A percentile compares a stretch with the other conserved stretches of the same genome.
Conservation (phyloP, 148 eudicot species). For the Rhododendron griersonianum region DNA sequence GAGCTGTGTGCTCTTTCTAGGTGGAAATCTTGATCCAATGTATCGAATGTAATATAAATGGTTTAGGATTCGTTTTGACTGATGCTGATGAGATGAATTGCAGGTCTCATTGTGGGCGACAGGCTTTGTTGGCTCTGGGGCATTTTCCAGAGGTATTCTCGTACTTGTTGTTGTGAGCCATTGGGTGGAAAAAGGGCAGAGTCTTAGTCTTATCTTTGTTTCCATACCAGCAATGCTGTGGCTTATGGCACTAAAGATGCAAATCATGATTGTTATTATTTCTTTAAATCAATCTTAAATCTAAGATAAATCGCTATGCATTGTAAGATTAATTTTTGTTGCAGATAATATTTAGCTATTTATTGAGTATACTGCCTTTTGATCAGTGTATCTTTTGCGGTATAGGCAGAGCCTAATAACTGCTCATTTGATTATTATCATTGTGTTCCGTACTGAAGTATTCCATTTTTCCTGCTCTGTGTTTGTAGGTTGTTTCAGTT, state of each 20-base stretch:
- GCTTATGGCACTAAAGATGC: neutral
- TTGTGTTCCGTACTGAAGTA: neutral
- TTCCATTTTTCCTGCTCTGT: neutral
- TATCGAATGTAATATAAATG: neutral
- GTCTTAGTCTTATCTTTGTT: neutral
- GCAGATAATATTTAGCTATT: neutral
- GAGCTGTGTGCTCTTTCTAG: constrained; percentile 92
- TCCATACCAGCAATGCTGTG: neutral
- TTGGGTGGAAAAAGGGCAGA: neutral
- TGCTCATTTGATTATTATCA: neutral
- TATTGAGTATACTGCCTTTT: neutral
- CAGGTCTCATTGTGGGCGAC: constrained; percentile 94
- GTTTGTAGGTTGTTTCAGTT: constrained; percentile 62
- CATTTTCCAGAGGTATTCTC: constrained; percentile 85
- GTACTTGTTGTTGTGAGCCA: constrained; percentile 1
- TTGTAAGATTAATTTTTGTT: neutral
- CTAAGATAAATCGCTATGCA: neutral
- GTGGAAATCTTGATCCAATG: constrained; percentile 27
- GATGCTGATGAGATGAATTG: constrained; percentile 16
- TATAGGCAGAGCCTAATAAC: neutral
- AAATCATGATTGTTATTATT: neutral
- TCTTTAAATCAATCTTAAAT: neutral
- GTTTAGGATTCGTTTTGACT: constrained; percentile 1
- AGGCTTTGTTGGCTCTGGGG: constrained; percentile 77
- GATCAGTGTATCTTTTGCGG: neutral